Conservation (phyloP, 768 basidiomycete genomes). For the Omphalotus guepiniiformis region DNA sequence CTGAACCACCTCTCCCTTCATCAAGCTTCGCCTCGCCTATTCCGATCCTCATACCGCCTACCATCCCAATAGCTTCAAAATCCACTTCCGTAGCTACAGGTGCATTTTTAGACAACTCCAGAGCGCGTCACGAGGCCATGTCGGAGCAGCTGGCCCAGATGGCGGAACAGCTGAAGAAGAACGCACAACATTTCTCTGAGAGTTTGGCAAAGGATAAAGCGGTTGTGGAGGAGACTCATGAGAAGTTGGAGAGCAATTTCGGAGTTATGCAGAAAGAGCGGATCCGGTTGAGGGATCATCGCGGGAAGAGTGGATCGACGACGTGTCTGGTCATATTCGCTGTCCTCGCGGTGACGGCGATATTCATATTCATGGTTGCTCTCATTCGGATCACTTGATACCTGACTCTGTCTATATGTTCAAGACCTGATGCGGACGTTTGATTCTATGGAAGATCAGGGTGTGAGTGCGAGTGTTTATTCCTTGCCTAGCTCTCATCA, state of each 20-base stretch:
- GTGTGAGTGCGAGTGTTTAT: too few relatives aligned
- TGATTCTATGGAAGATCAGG: too few relatives aligned
- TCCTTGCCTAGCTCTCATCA: too few relatives aligned
- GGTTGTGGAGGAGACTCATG: conserved; percentile 60
- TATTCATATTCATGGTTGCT: conserved; percentile 70
- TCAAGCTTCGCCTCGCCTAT: conserved; percentile 22
- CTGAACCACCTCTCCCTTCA: conserved; percentile 23
- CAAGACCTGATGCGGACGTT: too few relatives aligned
- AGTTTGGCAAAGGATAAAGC: conserved; percentile 71
- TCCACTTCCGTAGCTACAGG: conserved; percentile 25
- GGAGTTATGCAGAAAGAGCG: conserved; percentile 66
- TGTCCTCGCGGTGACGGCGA: conserved; percentile 58
- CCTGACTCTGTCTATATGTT: too few relatives aligned
- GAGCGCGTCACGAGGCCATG: conserved; percentile 67
- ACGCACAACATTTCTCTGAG: conserved; percentile 74
- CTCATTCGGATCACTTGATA: conserved; percentile 72
- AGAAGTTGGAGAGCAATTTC: conserved; percentile 72
- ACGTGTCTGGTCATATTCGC: conserved; percentile 69
- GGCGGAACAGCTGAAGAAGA: conserved; percentile 84
- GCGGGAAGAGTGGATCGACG: conserved; percentile 61
- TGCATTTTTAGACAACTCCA: conserved; percentile 41
- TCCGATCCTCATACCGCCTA: conserved; percentile 28
- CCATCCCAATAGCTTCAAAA: conserved; percentile 25
- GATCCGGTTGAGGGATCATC: conserved; percentile 53
- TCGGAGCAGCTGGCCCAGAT: conserved; percentile 74